Base-by-base conservation (phyloP, 2,329 filamentous ascomycete genomes). In the Penicillium sp. region DNA sequence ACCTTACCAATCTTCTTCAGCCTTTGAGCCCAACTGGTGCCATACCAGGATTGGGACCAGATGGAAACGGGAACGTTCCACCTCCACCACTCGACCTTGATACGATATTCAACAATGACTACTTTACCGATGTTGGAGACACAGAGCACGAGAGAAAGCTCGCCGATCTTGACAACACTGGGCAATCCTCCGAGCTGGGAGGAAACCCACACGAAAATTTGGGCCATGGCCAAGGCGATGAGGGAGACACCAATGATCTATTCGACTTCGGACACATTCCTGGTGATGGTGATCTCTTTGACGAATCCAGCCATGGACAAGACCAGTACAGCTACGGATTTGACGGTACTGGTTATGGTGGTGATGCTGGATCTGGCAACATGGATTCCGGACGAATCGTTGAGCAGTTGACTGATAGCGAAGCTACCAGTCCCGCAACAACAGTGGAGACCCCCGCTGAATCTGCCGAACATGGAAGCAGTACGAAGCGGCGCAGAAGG, bases 1-100 rank as follows among this genome's bases (percentile, higher is more conserved):
- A 89, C 55, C 79, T 97, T 9, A 86, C 86, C 49, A 86, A 85
- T 53, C 77, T 91, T 15, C 81, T 97, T 7, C 87, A 89, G 6
- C 92, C 92, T 0, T 80, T 96, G 12, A 92, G 88, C 66, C 92
- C 92, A 0, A 89, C 85, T 0, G 91, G 90, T 4, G 82, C 84
- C 15, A 89, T 96, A 33, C 89, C 90, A 1, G 89, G 89, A 4
- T 72, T 94, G 31, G 73, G 76, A 35, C 75, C 75, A 48, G 70
- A 68, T 31, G 70, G 70, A 11, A 72, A 66, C 27, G 70, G 70
- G 14, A 72, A 65, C 33, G 69, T 81, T 2, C 73, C 72, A 5
- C 75, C 75, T 25, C 75, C 76, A 1, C 70, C 74, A 4, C 75
- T 85, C 35, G 82, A 85, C 57, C 76, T 85, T 2, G 81, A 84